A percentile compares a stretch with the other conserved stretches of the same genome.
Evolutionary conservation across 768 basidiomycete genomes (phyloP).

Genomic region (Tulasnella calospora): DNA sequence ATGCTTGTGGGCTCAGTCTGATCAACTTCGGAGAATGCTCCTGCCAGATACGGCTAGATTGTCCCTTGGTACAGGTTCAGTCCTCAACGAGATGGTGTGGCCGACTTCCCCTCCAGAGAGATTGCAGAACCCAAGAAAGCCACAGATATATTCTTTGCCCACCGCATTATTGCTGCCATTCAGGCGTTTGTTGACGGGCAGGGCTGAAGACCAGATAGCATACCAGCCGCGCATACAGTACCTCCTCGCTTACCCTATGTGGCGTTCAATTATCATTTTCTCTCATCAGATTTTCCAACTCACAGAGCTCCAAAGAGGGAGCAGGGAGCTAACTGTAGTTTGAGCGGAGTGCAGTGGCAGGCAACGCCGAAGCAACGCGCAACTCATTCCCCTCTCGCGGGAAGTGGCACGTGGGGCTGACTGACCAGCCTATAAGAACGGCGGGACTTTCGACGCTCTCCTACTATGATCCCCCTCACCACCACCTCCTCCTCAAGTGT

Average conservation of each 20-base stretch:
- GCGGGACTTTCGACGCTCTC: slow-evolving; percentile 4
- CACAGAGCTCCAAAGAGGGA: neutral
- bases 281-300: neutral
- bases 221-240: neutral
- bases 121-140: neutral
- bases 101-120: neutral
- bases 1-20: neutral
- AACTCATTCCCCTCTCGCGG: slow-evolving; percentile 2
- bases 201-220: neutral
- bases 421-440: slow-evolving; percentile 2
- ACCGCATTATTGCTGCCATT: neutral
- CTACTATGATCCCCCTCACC: neutral
- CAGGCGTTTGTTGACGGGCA: neutral
- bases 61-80: neutral
- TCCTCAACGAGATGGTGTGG: slow-evolving; percentile 3
- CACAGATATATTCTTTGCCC: neutral
- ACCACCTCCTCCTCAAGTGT: slow-evolving; percentile 2
- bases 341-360: neutral
- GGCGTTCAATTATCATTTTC: neutral
- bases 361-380: slow-evolving; percentile 9
- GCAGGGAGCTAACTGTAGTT: neutral
- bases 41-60: neutral
- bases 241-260: neutral
- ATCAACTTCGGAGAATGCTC: neutral
- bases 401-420: slow-evolving; percentile 4